These are phyloP conservation scores for Blastobotrys attinorum DNA, from an alignment of 805 yeast genomes.

Conservation along the genomic window DNA sequence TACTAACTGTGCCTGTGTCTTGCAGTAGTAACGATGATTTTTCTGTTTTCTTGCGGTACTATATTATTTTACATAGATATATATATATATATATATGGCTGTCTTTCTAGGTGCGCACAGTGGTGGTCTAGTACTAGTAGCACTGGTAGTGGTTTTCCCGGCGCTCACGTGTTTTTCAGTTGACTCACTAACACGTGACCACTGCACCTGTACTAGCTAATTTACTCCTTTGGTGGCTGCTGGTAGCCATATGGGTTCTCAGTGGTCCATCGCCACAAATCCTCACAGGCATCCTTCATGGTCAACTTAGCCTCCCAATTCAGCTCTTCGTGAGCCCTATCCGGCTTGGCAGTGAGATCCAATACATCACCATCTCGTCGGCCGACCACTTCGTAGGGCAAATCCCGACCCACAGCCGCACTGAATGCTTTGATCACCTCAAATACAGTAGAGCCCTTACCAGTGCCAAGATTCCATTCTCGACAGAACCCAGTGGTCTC, in stretches of 20 bases:
- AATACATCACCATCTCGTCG: slow-evolving; percentile 74
- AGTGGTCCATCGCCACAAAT: slow-evolving; percentile 72
- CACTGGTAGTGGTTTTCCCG: too few relatives aligned
- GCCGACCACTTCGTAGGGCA: slow-evolving; percentile 57
- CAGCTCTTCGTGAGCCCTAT: slow-evolving; percentile 58
- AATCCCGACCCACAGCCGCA: slow-evolving; percentile 52
- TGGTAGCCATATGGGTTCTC: slow-evolving; percentile 58
- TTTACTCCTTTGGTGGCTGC: slow-evolving; percentile 15
- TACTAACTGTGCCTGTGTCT: too few relatives aligned
- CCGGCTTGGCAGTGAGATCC: slow-evolving; percentile 63
- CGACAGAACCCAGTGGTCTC: slow-evolving; percentile 45
- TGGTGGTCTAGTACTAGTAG: too few relatives aligned
- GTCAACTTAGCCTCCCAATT: slow-evolving; percentile 52
- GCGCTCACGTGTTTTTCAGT: too few relatives aligned
- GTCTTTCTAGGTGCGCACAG: too few relatives aligned
- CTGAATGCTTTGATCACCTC: slow-evolving; percentile 62
- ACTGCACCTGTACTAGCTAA: too few relatives aligned
- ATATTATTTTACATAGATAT: too few relatives aligned
- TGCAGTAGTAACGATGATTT: too few relatives aligned
- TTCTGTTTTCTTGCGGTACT: too few relatives aligned
- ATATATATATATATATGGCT: too few relatives aligned
- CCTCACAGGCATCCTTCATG: slow-evolving; percentile 58
- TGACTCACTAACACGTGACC: too few relatives aligned
- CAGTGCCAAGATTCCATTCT: slow-evolving; percentile 82
- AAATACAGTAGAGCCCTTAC: slow-evolving; percentile 69